Base-by-base conservation (phyloP, 2,329 filamentous ascomycete genomes). In the Stachybotrys echinatus region DNA sequence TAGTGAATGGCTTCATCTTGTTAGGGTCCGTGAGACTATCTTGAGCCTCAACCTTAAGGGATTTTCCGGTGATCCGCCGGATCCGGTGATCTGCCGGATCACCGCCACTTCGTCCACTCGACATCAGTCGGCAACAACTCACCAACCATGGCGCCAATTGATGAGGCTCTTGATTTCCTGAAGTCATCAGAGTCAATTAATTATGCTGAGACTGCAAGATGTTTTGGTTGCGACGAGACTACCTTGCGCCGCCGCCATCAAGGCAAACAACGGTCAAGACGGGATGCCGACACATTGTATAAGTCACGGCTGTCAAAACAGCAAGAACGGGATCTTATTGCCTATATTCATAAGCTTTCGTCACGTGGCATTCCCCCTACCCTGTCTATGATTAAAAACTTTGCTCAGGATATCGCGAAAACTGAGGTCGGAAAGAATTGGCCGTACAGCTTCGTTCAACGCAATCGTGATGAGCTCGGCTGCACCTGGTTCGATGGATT, bases 211-310 rank as follows among this genome's bases (percentile, higher is more conserved):
- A n/a, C n/a, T n/a, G n/a, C n/a, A n/a, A n/a, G n/a, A n/a, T n/a
- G n/a, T n/a, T n/a, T n/a, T n/a, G n/a, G n/a, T 37, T 37, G 31
- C 31, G 31, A 37, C 31, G 31, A 37, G 31, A 37, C 31, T 37
- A 37, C 31, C 31, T 37, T 37, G 31, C 31, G 31, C 31, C 31
- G 31, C 31, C 31, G 31, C 31, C 31, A 37, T 37, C 31, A 37
- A 37, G 31, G 31, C 31, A 37, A 37, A 37, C 31, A 37, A 37
- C 31, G 19, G 51, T 59, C 34, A 56, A 62, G 31, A 49, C 60
- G 7, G 14, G 44, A 49, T 49, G 48, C 42, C 21, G 48, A 49
- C 48, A 23, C 14, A 40, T 39, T 45, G 34, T 49, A 49, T 49
- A 46, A 49, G 37, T 49, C 42, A 21, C 42, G 42, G 18, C 34